phyloP scores from a whole-genome alignment of 768 basidiomycete genomes.

The Pleurotus salmoneostramineus region DNA sequence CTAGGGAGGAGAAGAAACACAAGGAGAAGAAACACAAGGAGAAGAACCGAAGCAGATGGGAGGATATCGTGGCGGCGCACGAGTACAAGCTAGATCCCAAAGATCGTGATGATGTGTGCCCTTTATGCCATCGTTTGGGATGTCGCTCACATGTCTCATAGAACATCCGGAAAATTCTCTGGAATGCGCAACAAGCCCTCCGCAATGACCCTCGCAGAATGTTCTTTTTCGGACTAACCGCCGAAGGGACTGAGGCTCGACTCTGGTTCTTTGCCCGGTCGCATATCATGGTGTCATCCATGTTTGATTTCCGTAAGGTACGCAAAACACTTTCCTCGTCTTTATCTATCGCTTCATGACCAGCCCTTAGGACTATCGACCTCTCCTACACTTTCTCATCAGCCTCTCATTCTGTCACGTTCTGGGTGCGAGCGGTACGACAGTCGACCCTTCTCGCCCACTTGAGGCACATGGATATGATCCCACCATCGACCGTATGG shows the following conservation, averaged over 20 bases:
- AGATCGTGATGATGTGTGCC: not conserved
- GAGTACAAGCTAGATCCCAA: not conserved
- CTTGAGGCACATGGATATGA: slow-evolving; percentile 5
- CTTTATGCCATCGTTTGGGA: not conserved
- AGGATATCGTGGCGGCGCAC: not conserved
- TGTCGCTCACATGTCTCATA: not conserved
- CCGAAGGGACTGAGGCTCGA: slow-evolving; percentile 2
- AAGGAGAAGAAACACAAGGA: no score
- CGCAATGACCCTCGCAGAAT: slow-evolving; percentile 9
- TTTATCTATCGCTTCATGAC: not conserved
- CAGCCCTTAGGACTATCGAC: not conserved
- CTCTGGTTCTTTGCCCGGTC: slow-evolving; percentile 8
- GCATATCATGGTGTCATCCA: slow-evolving; percentile 4
- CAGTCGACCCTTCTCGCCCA: not conserved
- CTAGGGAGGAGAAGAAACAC: no score
- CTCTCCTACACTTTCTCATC: not conserved
- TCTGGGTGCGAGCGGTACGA: not conserved
- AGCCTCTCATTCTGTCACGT: not conserved
- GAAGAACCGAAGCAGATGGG: no score
- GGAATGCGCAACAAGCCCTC: slow-evolving; percentile 3
- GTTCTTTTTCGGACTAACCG: slow-evolving; percentile 6
- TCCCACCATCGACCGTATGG: slow-evolving; percentile 3
- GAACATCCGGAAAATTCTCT: slow-evolving; percentile 1
- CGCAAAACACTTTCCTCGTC: not conserved
- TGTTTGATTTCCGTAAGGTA: slow-evolving; percentile 3